Base-by-base conservation (phyloP, 352 stramenopile species). In the Phytophthora meadii region DNA sequence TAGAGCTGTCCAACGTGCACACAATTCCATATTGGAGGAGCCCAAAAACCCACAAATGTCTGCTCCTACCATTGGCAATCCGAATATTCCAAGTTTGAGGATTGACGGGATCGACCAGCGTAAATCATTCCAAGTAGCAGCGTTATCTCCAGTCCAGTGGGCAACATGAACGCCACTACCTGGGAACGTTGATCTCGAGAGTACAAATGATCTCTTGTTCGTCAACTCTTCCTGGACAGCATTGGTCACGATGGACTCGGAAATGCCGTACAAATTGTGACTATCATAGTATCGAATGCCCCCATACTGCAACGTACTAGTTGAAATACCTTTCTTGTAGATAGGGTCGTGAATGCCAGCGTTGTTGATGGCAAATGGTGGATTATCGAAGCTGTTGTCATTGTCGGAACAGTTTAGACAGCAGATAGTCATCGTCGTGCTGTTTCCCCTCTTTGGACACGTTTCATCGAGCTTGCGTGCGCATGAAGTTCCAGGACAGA, bases 91-190 rank as follows among this genome's bases (percentile, higher is more conserved):
- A 28, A 94, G 88, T 37, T 90, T 84, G 6, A 93, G 64, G 19
- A 94, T 85, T 8, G 79, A 72, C n/a, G 79, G 69, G 37, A 94
- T 76, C 34, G 77, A 91, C 68, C 78, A 88, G 17, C 78, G 74
- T 9, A 96, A 53, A 65, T 96, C 88, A 46, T 91, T 77, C 88
- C 88, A 96, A 34, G 75, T 90, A 0, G 88, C 83, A 1, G 68
- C 76, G 49, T 95, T 95, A 60, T 95, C 87, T 11, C 87, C 87
- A 4, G 85, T 90, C 84, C 84, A 93, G 72, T 95, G 86, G 17
- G 82, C 84, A 5, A 69, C 72, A 55, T 93, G 70, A 10, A 56
- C 77, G 17, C 87, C 84, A 32, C 74, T 79, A 11, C 80, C 81
- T 1, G 87, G 80, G 63, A 91, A 94, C 2, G 82, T 90, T 6